A percentile compares a stretch with the other conserved stretches of the same genome.
Evolutionary conservation across 768 basidiomycete species (phyloP).

Genomic region (Podaxis rugospora): DNA sequence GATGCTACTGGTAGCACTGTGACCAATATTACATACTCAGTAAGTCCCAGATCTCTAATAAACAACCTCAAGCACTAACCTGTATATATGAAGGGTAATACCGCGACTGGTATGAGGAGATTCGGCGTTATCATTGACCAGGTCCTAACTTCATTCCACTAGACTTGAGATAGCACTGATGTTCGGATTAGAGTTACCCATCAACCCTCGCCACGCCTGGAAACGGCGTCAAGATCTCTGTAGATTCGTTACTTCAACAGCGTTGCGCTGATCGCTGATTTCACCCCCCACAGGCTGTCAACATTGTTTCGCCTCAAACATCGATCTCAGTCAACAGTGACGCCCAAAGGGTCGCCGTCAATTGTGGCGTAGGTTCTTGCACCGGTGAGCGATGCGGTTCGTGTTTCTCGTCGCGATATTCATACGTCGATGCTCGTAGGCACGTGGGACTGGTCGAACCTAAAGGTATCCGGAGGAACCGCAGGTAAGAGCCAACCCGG

Average conservation of each 20-base stretch:
- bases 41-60: constrained; percentile 18
- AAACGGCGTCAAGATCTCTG: constrained; percentile 53
- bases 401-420: not conserved
- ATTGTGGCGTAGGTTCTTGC: constrained; percentile 53
- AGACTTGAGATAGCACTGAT: not conserved
- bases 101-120: constrained; percentile 37
- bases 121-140: constrained; percentile 64
- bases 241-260: constrained; percentile 23
- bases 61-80: not conserved
- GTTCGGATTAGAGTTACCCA: constrained; percentile 49
- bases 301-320: constrained; percentile 38
- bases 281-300: constrained; percentile 35
- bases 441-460: constrained; percentile 22
- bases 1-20: constrained; percentile 43
- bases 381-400: constrained; percentile 29
- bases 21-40: constrained; percentile 44
- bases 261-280: not conserved
- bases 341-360: constrained; percentile 46
- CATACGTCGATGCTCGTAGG: constrained; percentile 10
- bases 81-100: constrained; percentile 39
- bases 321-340: constrained; percentile 35
- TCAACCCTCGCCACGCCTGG: constrained; percentile 47
- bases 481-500: constrained; percentile 13
- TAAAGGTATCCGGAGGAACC: constrained; percentile 19
- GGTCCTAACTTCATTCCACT: constrained; percentile 20